These are phyloP conservation scores for Colletotrichum australisinense DNA, from an alignment of 2,329 filamentous ascomycete genomes.

Conservation along the genomic window DNA sequence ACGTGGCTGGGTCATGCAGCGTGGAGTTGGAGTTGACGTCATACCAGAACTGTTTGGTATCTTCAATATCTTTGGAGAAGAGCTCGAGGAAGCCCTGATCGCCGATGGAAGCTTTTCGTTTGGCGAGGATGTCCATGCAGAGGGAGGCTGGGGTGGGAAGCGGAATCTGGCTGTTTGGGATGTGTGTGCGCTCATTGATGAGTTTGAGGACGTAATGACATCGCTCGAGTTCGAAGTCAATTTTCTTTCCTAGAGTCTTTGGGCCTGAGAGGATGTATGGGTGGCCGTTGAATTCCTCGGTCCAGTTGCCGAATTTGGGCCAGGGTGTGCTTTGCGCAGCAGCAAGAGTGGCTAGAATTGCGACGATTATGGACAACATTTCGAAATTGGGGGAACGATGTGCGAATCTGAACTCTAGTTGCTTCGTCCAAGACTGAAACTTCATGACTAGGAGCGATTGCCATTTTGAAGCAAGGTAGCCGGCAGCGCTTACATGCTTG, in stretches of 20 bases:
- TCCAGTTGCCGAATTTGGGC: constrained; percentile 30
- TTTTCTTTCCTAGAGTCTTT: constrained; percentile 21
- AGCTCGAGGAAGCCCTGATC: constrained; percentile 39
- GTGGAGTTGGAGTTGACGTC: constrained; percentile 33
- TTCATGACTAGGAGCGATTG: neutral
- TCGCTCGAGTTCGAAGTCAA: constrained; percentile 29
- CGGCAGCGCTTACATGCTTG: too few species aligned
- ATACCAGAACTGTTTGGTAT: constrained; percentile 41
- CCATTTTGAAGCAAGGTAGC: too few species aligned
- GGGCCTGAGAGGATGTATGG: constrained; percentile 33
- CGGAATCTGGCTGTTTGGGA: neutral
- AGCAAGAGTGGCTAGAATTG: neutral
- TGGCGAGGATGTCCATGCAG: constrained; percentile 29
- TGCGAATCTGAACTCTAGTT: neutral
- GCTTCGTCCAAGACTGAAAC: neutral
- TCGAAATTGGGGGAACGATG: too few species aligned
- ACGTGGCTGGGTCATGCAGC: constrained; percentile 35
- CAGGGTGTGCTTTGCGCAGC: constrained; percentile 13
- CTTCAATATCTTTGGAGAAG: constrained; percentile 38
- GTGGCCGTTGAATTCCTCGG: constrained; percentile 6
- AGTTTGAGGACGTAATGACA: constrained; percentile 30
- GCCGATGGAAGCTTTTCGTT: constrained; percentile 40
- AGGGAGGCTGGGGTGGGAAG: neutral
- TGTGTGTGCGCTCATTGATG: constrained; percentile 1
- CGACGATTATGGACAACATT: neutral